Base-by-base conservation (phyloP, 768 basidiomycete species). In the Aureoboletus auriporus region DNA sequence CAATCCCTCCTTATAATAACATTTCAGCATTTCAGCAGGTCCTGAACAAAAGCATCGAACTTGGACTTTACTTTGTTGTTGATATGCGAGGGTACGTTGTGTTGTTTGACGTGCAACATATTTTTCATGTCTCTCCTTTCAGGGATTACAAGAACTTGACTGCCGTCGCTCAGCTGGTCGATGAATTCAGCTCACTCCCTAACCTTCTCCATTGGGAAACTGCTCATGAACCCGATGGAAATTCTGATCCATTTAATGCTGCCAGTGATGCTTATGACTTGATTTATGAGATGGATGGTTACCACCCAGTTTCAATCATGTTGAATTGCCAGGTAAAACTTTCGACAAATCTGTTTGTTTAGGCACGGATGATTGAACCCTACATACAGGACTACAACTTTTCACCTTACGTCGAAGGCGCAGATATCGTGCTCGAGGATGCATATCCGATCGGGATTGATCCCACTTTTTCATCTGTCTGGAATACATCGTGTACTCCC, bases 131-230 rank as follows among this genome's bases (percentile, higher is more conserved):
- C 47, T 23, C 17, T 36, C 7, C 30, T 16, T 31, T 5, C 49
- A 69, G 69, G 74, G 73, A 73, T 4, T 89, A 89, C 65, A 75
- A 74, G 71, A 82, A 90, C 62, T 48, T 70, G 30, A 75, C 78
- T 9, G 72, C 75, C 1, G 82, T 90, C 7, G 75, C 76, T 2
- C 73, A 76, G 39, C 77, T 87, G 62, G 85, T 91, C 28, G 75
- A 81, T 47, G 69, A 69, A 17, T 76, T 88, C 64, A 83, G 82
- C 52, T 75, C 78, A 5, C 75, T 84, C 10, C 74, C 80, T 0
- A 89, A 86, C 53, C 73, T 89, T 23, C 69, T 89, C 10, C 64
- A 80, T 0, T 84, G 82, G 81, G 86, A 87, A 59, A 86, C 83
- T 8, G 82, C 75, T 6, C 84, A 87, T 56, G 84, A 89, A 58